Evolutionary conservation across 768 basidiomycete species (phyloP), one percentile per base, ranked within the genome.

Genomic region (Mycena amicta): DNA sequence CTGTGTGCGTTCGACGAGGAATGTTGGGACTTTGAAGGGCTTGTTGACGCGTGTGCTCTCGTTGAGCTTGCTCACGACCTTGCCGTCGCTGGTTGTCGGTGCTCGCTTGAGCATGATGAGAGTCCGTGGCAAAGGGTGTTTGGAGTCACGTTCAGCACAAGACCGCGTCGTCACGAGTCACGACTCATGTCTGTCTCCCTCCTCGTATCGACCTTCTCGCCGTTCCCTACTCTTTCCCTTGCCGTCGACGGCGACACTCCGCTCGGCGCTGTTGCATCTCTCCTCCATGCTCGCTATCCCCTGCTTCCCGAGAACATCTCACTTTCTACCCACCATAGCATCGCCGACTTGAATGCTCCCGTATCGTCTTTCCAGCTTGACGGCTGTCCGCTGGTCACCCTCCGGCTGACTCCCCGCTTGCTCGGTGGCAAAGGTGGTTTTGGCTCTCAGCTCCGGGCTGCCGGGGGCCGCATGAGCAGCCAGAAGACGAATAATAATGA

Each of bases 341-440:
- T 72, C 5, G 60, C 78, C 4, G 66, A 77, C 1, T 71, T 76
- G 6, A 65, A 72, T 64, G 59, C 67, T 3, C 58, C 59, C 5
- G 56, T 78, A 11, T 62, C 69, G 26, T 57, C 70, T 25, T 56
- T 71, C 6, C 66, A 66, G 29, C 67, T 55, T 20, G 66, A 68
- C 28, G 64, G 61, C 5, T 69, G 70, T 4, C 62, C 69, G 37
- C 72, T 90, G 26, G 76, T 93, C n/a, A 79, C 82, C 2, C 77
- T 98, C 1, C 82, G 92, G 0, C 78, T 96, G n/a, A 76, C 82
- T 1, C 89, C 93, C 0, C 79, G 88, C 25, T 69, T 98, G 5
- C 79, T 81, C 2, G 96, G 96, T 50, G 97, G 97, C 20, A 99
- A 98, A 75, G 96, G 97, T 71, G 97, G 96, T 30, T 98, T 99